These are phyloP conservation scores for Malbranchea zuffiana DNA, from an alignment of 2,329 filamentous ascomycete genomes.

Conservation along the genomic window DNA sequence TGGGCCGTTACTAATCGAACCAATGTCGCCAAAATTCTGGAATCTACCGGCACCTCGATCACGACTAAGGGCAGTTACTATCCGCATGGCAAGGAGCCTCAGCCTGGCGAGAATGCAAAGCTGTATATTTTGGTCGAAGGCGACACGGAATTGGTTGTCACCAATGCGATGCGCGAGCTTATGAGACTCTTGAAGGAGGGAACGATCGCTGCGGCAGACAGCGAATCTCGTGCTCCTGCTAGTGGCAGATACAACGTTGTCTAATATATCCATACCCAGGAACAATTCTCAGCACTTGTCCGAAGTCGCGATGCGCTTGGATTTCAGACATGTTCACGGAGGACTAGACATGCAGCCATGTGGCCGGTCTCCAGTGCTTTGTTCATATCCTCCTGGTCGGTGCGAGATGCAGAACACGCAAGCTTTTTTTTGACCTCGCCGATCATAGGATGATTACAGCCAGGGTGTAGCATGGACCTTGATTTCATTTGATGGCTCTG, in stretches of 20 bases:
- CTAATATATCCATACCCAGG: too few relatives aligned
- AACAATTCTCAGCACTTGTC: too few relatives aligned
- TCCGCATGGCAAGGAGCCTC: slow-evolving; percentile 66
- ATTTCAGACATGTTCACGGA: too few relatives aligned
- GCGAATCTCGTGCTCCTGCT: slow-evolving; percentile 66
- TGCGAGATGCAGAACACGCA: too few relatives aligned
- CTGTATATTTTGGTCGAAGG: slow-evolving; percentile 96
- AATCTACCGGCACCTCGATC: slow-evolving; percentile 87
- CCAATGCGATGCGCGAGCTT: slow-evolving; percentile 79
- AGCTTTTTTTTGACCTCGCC: too few relatives aligned
- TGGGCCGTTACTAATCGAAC: slow-evolving; percentile 98
- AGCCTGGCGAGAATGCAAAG: slow-evolving; percentile 69
- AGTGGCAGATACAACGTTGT: slow-evolving; percentile 80
- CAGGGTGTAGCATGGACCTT: too few relatives aligned
- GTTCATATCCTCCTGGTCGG: too few relatives aligned
- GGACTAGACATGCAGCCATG: too few relatives aligned
- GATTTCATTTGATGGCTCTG: too few relatives aligned
- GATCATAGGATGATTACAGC: too few relatives aligned
- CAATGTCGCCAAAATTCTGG: slow-evolving; percentile 95
- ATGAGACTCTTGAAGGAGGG: slow-evolving; percentile 81
- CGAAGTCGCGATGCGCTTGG: too few relatives aligned
- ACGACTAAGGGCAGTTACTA: slow-evolving; percentile 96
- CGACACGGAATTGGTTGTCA: slow-evolving; percentile 86
- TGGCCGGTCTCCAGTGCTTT: too few relatives aligned
- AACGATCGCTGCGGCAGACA: slow-evolving; percentile 77